Base-by-base conservation (phyloP, 163 green algal species). In the Trebouxia gelatinosa region DNA sequence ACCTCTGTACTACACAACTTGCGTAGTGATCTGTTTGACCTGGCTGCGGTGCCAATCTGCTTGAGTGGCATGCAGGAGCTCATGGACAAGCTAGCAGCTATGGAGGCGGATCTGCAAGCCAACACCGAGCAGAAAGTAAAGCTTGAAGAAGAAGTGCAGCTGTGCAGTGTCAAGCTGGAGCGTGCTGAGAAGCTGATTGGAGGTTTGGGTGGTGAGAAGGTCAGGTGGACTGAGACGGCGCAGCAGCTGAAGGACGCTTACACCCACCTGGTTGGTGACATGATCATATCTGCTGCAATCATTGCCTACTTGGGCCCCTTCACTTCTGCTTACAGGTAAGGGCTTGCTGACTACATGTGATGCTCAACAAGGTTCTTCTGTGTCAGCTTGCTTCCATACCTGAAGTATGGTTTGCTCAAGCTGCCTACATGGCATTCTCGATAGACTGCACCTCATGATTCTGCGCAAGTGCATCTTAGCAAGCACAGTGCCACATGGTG, bases 261-360 rank as follows among this genome's bases (percentile, higher is more conserved):
- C 64, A 70, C 76, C 70, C 83, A 89, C 80, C 84, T 94, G 32
- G 92, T 87, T 2, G 90, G 90, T 29, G 89, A 95, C 81, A 91
- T 90, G 86, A 81, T 95, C 46, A 81, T 95, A 43, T 74, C 71
- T 2, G 90, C 90, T 19, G 88, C 81, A 37, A 85, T 87, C 65
- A 84, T 95, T 46, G 86, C 89, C n/a, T 95, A 95, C 82, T 77
- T 90, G 26, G 90, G 90, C n/a, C 84, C 90, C 11, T 95, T 94
- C 86, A 93, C 90, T 0, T 81, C 85, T 1, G 68, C 81, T 3
- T 94, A 88, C 74, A 79, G 74, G 74, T 71, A n/a, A n/a, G n/a
- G n/a, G n/a, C n/a, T n/a, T n/a, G n/a, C n/a, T n/a, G n/a, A n/a
- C n/a, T n/a, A n/a, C n/a, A n/a, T n/a, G n/a, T n/a, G n/a, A n/a